Base-by-base conservation (phyloP, 192 early-diverging fungal species). In the Coemansia guatemalensis region DNA sequence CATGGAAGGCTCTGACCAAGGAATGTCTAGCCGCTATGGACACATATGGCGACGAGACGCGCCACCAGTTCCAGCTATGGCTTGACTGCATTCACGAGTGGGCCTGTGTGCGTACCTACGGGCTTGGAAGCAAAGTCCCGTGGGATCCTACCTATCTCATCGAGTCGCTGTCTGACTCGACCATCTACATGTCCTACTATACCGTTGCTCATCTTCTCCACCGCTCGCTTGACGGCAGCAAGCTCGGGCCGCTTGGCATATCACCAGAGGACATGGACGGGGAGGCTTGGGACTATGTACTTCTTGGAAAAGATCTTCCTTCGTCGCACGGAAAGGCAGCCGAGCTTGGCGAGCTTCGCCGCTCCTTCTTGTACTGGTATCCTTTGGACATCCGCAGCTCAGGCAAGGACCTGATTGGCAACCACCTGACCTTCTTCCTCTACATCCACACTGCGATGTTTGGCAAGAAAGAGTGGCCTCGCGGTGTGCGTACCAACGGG, bases 151-250 rank as follows among this genome's bases (percentile, higher is more conserved):
- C 89, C 65, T 94, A 86, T 79, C 79, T 99, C 71, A 94, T 99
- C 62, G 97, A 99, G 84, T 94, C 92, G 35, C 84, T 99, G 22
- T 92, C 89, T 18, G 97, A 99, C 72, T 99, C 97, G 20, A 99
- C 97, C 23, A 97, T 99, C 62, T 99, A 99, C 82, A 99, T 99
- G 97, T 93, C 97, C 29, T 99, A 98, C 86, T 99, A 99, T 85
- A 97, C 97, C 18, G 88, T 99, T 30, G 87, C 94, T 7, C 93
- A 94, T 71, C 76, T 96, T 59, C 83, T 99, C 21, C 97, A 99
- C 65, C 83, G 78, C 33, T 88, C 86, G n/a, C 81, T 97, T 5
- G 87, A 99, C 60, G 97, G 95, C 49, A 86, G 87, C 48, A 80
- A 79, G 25, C 79, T 83, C 21, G 95, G 95, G 4, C 85, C 87